A percentile compares a stretch with the other conserved stretches of the same genome.
These are phyloP conservation scores for Backusella mclennaniae DNA, from an alignment of 192 early-diverging fungal genomes.

Conservation along the genomic window DNA sequence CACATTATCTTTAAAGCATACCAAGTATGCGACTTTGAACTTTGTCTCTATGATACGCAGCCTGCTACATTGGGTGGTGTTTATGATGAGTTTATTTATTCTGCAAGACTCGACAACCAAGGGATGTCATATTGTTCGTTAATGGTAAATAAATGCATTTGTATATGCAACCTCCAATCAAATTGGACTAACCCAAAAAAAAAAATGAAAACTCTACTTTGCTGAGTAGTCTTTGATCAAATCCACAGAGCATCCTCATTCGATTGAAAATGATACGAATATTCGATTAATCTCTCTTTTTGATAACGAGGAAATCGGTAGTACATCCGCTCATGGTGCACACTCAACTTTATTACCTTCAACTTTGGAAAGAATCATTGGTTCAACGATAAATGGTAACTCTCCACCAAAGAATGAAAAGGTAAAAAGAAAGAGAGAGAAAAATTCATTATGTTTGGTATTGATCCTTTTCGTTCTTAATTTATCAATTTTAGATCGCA, in stretches of 20 bases:
- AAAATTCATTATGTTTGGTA: neutral
- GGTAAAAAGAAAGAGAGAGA: neutral
- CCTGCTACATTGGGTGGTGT: slow-evolving; percentile 85
- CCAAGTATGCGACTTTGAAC: slow-evolving; percentile 93
- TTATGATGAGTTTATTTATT: slow-evolving; percentile 91
- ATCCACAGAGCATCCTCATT: neutral
- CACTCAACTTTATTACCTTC: slow-evolving; percentile 82
- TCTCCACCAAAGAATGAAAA: neutral
- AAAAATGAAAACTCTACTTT: neutral
- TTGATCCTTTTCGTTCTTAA: neutral
- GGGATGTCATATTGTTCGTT: slow-evolving; percentile 92
- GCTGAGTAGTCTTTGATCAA: neutral
- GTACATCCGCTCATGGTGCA: slow-evolving; percentile 89
- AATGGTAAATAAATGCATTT: slow-evolving; percentile 38
- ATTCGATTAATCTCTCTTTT: slow-evolving; percentile 90
- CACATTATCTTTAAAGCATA: slow-evolving; percentile 36
- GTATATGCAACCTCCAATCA: neutral
- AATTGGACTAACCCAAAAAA: neutral
- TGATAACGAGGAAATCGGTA: slow-evolving; percentile 99
- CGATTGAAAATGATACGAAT: slow-evolving; percentile 52
- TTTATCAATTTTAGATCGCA: neutral
- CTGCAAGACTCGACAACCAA: slow-evolving; percentile 92
- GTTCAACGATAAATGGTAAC: slow-evolving; percentile 35
- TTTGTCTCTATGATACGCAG: slow-evolving; percentile 97
- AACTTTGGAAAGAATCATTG: slow-evolving; percentile 66